Conservation (phyloP, 2,329 filamentous ascomycete species). For the Fusarium ambrosium region DNA sequence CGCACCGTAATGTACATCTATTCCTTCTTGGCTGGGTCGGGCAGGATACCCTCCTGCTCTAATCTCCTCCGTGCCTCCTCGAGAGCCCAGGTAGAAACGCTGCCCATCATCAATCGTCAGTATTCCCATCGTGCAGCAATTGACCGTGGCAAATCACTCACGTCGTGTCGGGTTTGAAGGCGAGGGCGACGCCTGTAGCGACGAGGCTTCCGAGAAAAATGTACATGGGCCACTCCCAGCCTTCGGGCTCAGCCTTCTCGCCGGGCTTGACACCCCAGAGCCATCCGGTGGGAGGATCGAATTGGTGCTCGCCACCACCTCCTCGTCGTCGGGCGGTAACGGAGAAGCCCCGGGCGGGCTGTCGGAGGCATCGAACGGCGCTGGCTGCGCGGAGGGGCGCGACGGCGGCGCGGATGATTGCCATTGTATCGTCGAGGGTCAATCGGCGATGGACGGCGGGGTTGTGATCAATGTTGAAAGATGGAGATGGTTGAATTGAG, state of each 20-base stretch:
- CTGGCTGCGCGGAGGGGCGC: conserved; percentile 55
- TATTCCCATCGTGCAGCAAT: conserved; percentile 22
- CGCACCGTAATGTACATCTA: conserved; percentile 26
- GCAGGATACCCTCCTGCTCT: conserved; percentile 94
- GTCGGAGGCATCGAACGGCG: conserved; percentile 55
- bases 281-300: conserved; percentile 92
- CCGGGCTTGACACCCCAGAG: conserved; percentile 94
- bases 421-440: conserved; percentile 48
- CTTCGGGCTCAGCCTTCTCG: conserved; percentile 95
- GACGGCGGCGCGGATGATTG: conserved; percentile 53
- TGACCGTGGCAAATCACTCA: conserved; percentile 68
- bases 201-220: conserved; percentile 85
- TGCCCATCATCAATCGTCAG: conserved; percentile 58
- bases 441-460: conserved; percentile 42
- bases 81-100: conserved; percentile 99
- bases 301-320: conserved; percentile 75
- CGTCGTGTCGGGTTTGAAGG: conserved; percentile 99
- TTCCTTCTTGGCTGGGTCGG: conserved; percentile 76
- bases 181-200: conserved; percentile 83
- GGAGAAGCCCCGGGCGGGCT: conserved; percentile 58
- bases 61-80: conserved; percentile 96
- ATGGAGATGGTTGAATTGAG: conserved; percentile 40
- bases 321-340: conserved; percentile 58
- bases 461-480: conserved; percentile 47
- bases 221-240: conserved; percentile 91